A percentile compares a stretch with the other conserved stretches of the same genome.
Evolutionary conservation across 441 rosid genomes (phyloP).

Genomic region (Syzygium syzygioides): DNA sequence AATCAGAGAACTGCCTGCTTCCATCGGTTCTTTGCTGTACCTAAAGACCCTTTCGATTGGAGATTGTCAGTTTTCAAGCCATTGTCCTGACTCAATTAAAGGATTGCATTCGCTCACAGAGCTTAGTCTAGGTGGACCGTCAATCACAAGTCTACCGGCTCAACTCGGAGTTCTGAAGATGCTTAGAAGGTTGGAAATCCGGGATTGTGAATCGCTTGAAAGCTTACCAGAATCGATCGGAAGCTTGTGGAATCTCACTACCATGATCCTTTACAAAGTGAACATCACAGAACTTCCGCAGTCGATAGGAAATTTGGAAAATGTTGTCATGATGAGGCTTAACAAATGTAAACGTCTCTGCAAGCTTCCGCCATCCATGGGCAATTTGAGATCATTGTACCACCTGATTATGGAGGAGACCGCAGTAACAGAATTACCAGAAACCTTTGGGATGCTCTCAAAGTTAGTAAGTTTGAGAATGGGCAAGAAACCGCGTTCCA

Average conservation of each 20-base stretch:
- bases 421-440: slow-evolving; percentile 38
- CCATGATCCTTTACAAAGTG: slow-evolving; percentile 23
- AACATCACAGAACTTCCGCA: slow-evolving; percentile 45
- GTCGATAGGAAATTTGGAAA: slow-evolving; percentile 39
- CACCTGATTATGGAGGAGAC: slow-evolving; percentile 38
- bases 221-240: slow-evolving; percentile 41
- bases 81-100: slow-evolving; percentile 38
- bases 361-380: slow-evolving; percentile 51
- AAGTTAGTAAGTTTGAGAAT: slow-evolving; percentile 29
- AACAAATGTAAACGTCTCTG: slow-evolving; percentile 29
- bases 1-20: slow-evolving; percentile 35
- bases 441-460: slow-evolving; percentile 48
- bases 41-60: slow-evolving; percentile 30
- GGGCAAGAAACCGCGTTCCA: slow-evolving; percentile 25
- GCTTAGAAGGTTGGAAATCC: slow-evolving; percentile 32
- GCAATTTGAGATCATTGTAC: slow-evolving; percentile 44
- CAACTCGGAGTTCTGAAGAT: slow-evolving; percentile 34
- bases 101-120: slow-evolving; percentile 28
- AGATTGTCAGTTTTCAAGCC: slow-evolving; percentile 22
- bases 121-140: slow-evolving; percentile 32
- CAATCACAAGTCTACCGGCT: slow-evolving; percentile 35
- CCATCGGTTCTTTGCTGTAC: slow-evolving; percentile 24
- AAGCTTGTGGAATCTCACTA: slow-evolving; percentile 29
- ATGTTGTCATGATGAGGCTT: slow-evolving; percentile 22
- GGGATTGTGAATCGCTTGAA: slow-evolving; percentile 25